Conservation (phyloP, 148 eudicot species). For the Fagopyrum tataricum region DNA sequence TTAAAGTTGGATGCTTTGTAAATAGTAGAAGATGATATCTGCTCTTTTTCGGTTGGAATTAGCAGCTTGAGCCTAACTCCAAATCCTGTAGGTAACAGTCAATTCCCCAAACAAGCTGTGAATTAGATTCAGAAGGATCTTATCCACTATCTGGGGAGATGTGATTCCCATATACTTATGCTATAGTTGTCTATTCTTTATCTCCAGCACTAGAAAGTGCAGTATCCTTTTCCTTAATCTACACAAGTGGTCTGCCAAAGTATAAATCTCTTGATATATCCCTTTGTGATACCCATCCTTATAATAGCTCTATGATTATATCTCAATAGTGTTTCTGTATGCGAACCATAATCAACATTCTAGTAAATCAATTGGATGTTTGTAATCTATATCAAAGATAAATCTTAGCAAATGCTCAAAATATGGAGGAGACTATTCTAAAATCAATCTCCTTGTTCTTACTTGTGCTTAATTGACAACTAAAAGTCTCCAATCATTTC, state of each 20-base stretch:
- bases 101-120: background rate
- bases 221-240: background rate
- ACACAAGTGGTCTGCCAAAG: background rate
- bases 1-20: background rate
- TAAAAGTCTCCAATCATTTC: background rate
- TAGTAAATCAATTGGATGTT: background rate
- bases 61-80: background rate
- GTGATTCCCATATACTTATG: constrained; percentile 1
- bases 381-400: background rate
- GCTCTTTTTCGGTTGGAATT: background rate
- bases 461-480: background rate
- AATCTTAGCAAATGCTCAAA: background rate
- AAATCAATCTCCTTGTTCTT: background rate
- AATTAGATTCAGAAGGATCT: background rate
- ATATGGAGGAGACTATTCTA: background rate
- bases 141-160: background rate
- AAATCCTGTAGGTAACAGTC: background rate
- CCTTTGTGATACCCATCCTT: background rate
- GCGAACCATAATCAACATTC: background rate
- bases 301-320: background rate
- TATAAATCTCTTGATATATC: background rate
- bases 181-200: background rate
- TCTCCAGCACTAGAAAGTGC: constrained; percentile 1
- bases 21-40: background rate
- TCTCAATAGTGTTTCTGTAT: background rate